A percentile compares a stretch with the other conserved stretches of the same genome.
Evolutionary conservation across 1,284 basidiomycete species (phyloP).

Genomic region (Pascua sp.): DNA sequence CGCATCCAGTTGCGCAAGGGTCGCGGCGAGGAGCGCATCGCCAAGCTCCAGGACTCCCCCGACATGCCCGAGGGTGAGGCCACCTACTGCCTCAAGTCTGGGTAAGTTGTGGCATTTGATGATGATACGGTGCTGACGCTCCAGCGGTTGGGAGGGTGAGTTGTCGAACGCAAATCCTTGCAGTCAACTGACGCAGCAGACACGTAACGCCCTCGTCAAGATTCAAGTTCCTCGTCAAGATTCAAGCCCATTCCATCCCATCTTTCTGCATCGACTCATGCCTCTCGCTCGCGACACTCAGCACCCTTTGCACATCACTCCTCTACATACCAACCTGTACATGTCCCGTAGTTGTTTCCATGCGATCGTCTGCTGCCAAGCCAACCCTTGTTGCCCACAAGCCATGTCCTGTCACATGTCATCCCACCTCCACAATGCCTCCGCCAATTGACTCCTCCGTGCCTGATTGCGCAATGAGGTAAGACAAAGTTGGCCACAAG

Average conservation of each 20-base stretch:
- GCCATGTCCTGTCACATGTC: no score
- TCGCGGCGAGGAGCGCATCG: slow-evolving; percentile 87
- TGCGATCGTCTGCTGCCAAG: no score
- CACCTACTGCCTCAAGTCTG: slow-evolving; percentile 68
- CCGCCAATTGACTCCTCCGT: no score
- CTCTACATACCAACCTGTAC: no score
- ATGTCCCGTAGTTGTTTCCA: no score
- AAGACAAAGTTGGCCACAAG: no score
- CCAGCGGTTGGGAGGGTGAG: slow-evolving; percentile 37
- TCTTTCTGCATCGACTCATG: no score
- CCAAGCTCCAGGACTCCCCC: slow-evolving; percentile 90
- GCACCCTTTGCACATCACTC: no score
- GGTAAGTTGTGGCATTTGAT: slow-evolving; percentile 28
- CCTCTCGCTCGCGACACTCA: no score
- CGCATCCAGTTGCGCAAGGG: slow-evolving; percentile 57
- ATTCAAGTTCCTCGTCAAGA: background rate
- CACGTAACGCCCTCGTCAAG: slow-evolving; percentile 1
- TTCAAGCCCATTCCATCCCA: background rate
- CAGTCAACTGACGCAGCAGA: slow-evolving; percentile 1
- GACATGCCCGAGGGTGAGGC: slow-evolving; percentile 89
- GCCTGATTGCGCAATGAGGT: no score
- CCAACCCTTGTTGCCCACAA: no score
- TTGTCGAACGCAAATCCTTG: background rate
- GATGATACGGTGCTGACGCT: background rate
- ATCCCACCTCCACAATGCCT: no score